A percentile compares a stretch with the other conserved stretches of the same genome.
These are phyloP conservation scores for Friedmanniomyces endolithicus DNA, from an alignment of 495 filamentous ascomycete species.

Conservation along the genomic window DNA sequence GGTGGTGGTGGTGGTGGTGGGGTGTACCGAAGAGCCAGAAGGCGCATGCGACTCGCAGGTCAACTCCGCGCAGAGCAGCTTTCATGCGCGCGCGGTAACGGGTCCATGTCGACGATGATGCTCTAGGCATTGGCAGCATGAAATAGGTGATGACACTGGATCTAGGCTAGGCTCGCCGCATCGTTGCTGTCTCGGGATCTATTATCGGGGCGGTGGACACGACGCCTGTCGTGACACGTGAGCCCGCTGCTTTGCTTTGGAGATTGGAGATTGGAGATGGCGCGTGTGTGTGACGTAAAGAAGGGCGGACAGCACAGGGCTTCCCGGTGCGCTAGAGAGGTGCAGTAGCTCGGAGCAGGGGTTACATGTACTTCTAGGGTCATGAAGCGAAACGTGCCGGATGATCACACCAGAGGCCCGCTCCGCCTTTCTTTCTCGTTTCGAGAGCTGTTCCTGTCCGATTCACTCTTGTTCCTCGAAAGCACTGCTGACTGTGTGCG, in stretches of 20 bases:
- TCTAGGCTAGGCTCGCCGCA: not conserved
- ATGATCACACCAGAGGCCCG: too few relatives aligned
- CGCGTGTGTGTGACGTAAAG: not conserved
- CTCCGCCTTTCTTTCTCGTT: too few relatives aligned
- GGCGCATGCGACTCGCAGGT: constrained; percentile 60
- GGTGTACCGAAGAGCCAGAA: constrained; percentile 85
- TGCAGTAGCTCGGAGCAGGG: too few relatives aligned
- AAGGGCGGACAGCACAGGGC: not conserved
- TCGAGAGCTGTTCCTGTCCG: too few relatives aligned
- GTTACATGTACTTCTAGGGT: too few relatives aligned
- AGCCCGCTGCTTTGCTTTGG: not conserved
- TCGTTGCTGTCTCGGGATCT: not conserved
- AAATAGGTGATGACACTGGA: too few relatives aligned
- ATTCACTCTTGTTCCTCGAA: too few relatives aligned
- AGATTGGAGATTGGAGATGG: not conserved
- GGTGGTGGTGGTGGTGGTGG: constrained; percentile 3
- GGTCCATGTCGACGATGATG: constrained; percentile 63
- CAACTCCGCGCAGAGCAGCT: constrained; percentile 50
- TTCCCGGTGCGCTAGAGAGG: not conserved
- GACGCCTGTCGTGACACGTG: not conserved
- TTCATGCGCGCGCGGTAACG: constrained; percentile 53
- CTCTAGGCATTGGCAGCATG: constrained; percentile 47
- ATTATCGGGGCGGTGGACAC: not conserved
- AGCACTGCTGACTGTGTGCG: too few relatives aligned
- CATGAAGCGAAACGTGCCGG: too few relatives aligned